Evolutionary conservation across 2,329 filamentous ascomycete species (phyloP).

Genomic region (Volutella citrinella): DNA sequence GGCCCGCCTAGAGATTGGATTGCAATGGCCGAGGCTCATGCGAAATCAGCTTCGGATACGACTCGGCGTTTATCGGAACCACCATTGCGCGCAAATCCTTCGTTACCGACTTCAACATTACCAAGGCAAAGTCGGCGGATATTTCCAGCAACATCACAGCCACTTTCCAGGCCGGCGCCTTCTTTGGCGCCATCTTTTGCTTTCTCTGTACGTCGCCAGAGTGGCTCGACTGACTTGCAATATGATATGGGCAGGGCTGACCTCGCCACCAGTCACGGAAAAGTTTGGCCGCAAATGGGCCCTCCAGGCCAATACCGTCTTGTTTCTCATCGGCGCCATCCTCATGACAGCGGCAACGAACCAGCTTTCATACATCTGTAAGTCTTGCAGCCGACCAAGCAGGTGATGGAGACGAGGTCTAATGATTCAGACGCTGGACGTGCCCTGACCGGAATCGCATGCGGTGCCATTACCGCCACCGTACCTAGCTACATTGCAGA

Average conservation of each 20-base stretch:
- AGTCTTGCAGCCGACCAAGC: not conserved
- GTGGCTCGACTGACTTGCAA: not conserved
- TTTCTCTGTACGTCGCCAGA: conserved; percentile 31
- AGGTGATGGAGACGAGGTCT: not conserved
- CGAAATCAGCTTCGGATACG: conserved; percentile 54
- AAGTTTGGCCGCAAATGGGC: conserved; percentile 48
- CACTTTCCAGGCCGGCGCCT: conserved; percentile 47
- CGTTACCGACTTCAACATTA: conserved; percentile 37
- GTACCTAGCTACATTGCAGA: conserved; percentile 65
- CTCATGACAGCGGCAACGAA: conserved; percentile 40
- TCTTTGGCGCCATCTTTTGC: conserved; percentile 50
- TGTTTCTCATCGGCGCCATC: conserved; percentile 44
- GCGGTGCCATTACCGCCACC: conserved; percentile 55
- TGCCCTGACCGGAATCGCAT: conserved; percentile 54
- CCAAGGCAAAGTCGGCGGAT: conserved; percentile 23
- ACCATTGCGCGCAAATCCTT: conserved; percentile 50
- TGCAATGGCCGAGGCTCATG: conserved; percentile 1
- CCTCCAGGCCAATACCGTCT: conserved; percentile 41
- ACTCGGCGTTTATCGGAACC: conserved; percentile 52
- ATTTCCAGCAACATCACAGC: conserved; percentile 45
- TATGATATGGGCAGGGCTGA: conserved; percentile 3
- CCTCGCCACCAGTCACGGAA: conserved; percentile 36
- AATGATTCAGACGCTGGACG: conserved; percentile 49
- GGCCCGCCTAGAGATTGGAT: accelerated
- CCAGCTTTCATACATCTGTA: conserved; percentile 43